A percentile compares a stretch with the other conserved stretches of the same genome.
Conservation (phyloP, 2,329 filamentous ascomycete genomes). For the Apiospora arundinis region DNA sequence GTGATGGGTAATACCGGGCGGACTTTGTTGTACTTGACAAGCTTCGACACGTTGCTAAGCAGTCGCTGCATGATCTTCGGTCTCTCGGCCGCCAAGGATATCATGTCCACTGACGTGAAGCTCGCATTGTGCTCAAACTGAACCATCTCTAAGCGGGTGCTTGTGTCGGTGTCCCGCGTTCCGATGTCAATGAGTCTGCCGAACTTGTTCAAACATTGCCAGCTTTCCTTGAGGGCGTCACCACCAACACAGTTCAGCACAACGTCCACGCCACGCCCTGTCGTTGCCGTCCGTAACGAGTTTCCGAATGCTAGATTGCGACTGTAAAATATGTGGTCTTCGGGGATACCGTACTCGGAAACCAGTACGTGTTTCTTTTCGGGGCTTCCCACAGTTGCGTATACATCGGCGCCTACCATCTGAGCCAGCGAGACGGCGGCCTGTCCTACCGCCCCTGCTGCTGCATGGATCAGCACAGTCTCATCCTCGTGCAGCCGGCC, state of each 20-base stretch:
- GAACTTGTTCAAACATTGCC: slow-evolving; percentile 40
- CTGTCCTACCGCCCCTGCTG: slow-evolving; percentile 25
- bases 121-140: slow-evolving; percentile 54
- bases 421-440: slow-evolving; percentile 23
- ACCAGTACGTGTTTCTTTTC: slow-evolving; percentile 24
- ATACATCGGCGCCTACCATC: slow-evolving; percentile 24
- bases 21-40: slow-evolving; percentile 38
- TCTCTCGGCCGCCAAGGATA: slow-evolving; percentile 46
- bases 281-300: slow-evolving; percentile 18
- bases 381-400: slow-evolving; percentile 18
- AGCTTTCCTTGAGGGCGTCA: slow-evolving; percentile 39
- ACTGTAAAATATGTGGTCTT: slow-evolving; percentile 24
- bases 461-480: slow-evolving; percentile 22
- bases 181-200: slow-evolving; percentile 40
- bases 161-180: slow-evolving; percentile 31
- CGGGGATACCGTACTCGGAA: slow-evolving; percentile 19
- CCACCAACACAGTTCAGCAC: slow-evolving; percentile 34
- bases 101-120: slow-evolving; percentile 53
- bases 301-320: slow-evolving; percentile 21
- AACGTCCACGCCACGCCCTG: slow-evolving; percentile 22
- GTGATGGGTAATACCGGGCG: slow-evolving; percentile 43
- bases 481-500: slow-evolving; percentile 21
- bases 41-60: slow-evolving; percentile 36
- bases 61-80: slow-evolving; percentile 37
- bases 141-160: slow-evolving; percentile 52